Conservation (phyloP, 768 basidiomycete genomes). For the Lactarius hatsudake region DNA sequence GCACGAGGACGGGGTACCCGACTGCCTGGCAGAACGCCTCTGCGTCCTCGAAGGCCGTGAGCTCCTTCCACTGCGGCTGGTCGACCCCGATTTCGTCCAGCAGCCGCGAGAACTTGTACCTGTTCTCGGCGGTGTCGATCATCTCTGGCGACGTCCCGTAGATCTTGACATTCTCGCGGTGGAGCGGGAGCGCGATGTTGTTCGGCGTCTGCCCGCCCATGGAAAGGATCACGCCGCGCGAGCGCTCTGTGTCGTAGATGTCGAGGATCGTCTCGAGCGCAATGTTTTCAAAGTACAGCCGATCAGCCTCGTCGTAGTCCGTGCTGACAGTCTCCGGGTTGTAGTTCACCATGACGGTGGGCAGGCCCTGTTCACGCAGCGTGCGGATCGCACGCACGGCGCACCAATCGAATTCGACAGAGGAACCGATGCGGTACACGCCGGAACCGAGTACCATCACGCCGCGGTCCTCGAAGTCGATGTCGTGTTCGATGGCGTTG, state of each 20-base stretch:
- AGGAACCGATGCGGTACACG: slow-evolving; percentile 97
- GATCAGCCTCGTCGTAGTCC: slow-evolving; percentile 98
- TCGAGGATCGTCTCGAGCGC: slow-evolving; percentile 94
- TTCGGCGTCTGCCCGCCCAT: slow-evolving; percentile 99
- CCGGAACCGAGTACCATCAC: slow-evolving; percentile 98
- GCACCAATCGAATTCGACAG: slow-evolving; percentile 99
- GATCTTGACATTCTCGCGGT: slow-evolving; percentile 96
- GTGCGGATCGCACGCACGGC: slow-evolving; percentile 97
- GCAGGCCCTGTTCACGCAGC: slow-evolving; percentile 88
- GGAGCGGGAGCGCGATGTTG: slow-evolving; percentile 92
- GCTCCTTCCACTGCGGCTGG: slow-evolving; percentile 96
- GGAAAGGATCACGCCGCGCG: slow-evolving; percentile 89
- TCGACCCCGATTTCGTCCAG: slow-evolving; percentile 98
- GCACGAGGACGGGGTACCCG: slow-evolving; percentile 92
- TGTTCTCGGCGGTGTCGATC: slow-evolving; percentile 99
- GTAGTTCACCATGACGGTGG: slow-evolving; percentile 99
- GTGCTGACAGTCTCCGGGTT: slow-evolving; percentile 99
- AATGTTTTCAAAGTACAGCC: slow-evolving; percentile 99
- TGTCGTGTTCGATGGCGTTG: slow-evolving; percentile 92
- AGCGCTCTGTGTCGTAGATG: slow-evolving; percentile 89
- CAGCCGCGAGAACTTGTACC: slow-evolving; percentile 98
- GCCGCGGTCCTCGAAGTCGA: slow-evolving; percentile 85
- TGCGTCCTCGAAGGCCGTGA: slow-evolving; percentile 88
- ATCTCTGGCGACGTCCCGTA: slow-evolving; percentile 99
- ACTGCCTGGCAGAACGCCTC: slow-evolving; percentile 87